Evolutionary conservation across 345 rosid genomes (phyloP).

Genomic region (Conringia planisiliqua): DNA sequence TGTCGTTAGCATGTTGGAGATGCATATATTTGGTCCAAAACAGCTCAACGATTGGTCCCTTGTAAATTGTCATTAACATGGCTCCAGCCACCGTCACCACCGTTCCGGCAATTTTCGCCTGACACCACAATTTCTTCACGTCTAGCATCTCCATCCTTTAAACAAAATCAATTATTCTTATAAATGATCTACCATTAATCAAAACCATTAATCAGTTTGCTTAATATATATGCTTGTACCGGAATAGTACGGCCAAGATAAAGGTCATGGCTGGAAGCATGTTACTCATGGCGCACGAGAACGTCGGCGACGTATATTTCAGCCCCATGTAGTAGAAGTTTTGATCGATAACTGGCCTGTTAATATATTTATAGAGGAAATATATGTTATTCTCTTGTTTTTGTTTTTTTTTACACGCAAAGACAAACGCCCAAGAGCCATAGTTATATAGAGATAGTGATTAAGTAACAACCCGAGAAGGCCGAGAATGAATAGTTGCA

Average conservation of each 20-base stretch:
- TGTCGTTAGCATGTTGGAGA: conserved; percentile 22
- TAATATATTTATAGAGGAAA: background rate
- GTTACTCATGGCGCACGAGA: conserved; percentile 70
- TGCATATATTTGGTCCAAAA: conserved; percentile 57
- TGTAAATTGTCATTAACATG: conserved; percentile 67
- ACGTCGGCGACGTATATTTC: conserved; percentile 79
- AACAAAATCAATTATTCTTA: background rate
- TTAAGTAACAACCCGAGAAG: conserved; percentile 27
- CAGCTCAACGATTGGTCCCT: conserved; percentile 52
- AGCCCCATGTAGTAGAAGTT: conserved; percentile 60
- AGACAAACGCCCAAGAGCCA: background rate
- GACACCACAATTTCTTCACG: conserved; percentile 56
- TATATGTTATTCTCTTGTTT: background rate
- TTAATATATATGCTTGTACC: conserved; percentile 35
- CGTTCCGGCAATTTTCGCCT: conserved; percentile 74
- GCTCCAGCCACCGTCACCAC: conserved; percentile 83
- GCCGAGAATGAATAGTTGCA: conserved; percentile 31
- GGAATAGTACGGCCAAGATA: conserved; percentile 64
- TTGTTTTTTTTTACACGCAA: background rate
- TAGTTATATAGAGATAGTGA: background rate
- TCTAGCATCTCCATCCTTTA: conserved; percentile 67
- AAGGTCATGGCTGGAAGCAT: conserved; percentile 80
- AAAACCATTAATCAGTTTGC: background rate
- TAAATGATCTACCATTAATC: background rate
- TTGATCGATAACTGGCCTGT: conserved; percentile 41